These are phyloP conservation scores for Hypoxylon sp. DNA, from an alignment of 2,329 filamentous ascomycete species.

Conservation along the genomic window DNA sequence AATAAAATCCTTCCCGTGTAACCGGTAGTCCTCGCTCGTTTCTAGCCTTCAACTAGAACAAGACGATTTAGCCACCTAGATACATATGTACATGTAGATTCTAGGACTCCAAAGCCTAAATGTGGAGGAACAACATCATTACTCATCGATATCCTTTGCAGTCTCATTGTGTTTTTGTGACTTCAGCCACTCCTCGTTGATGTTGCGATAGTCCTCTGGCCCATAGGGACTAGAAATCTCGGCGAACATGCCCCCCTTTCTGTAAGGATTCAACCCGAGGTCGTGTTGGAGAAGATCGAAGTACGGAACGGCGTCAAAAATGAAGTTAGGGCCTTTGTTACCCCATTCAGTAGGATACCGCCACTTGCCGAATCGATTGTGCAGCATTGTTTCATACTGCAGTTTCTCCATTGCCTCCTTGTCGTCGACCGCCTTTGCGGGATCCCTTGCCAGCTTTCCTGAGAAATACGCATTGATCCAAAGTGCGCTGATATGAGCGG, in stretches of 20 bases:
- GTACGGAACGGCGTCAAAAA: conserved; percentile 82
- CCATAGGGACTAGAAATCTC: conserved; percentile 70
- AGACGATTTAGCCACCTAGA: not conserved
- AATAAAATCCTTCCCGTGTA: not conserved
- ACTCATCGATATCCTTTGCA: not conserved
- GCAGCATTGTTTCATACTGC: conserved; percentile 69
- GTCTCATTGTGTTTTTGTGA: not conserved
- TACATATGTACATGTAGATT: not conserved
- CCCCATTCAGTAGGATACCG: conserved; percentile 76
- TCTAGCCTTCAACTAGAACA: not conserved
- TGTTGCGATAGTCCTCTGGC: conserved; percentile 68
- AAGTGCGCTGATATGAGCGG: conserved; percentile 63
- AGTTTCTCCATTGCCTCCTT: conserved; percentile 58
- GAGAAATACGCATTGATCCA: conserved; percentile 71
- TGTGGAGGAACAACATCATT: not conserved
- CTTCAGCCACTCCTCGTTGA: conserved; percentile 65
- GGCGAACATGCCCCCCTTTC: conserved; percentile 65
- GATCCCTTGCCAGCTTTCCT: conserved; percentile 45
- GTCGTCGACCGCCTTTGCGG: conserved; percentile 38
- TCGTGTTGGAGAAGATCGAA: conserved; percentile 76
- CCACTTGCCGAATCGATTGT: conserved; percentile 77
- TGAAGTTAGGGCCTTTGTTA: conserved; percentile 78
- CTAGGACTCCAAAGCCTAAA: not conserved
- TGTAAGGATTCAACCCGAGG: conserved; percentile 68
- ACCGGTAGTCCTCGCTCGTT: not conserved